Conservation (phyloP, 163 green algal species). For the Scenedesmus sp. region DNA sequence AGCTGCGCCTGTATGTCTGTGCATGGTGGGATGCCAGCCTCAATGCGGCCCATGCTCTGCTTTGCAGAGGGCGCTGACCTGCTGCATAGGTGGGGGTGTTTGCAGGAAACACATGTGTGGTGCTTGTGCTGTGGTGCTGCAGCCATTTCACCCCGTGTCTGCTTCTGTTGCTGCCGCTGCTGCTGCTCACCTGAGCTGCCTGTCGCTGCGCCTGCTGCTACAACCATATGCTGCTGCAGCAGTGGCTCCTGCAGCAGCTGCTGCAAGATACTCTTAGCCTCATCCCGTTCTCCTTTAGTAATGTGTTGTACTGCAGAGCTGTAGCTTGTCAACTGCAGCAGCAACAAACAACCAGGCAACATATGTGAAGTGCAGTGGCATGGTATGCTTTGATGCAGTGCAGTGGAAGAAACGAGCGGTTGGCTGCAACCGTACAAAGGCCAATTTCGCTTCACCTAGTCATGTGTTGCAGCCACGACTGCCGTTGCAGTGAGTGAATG, state of each 20-base stretch:
- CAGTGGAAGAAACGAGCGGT: too few species aligned
- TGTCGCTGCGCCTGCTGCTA: not conserved
- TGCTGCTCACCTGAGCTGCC: not conserved
- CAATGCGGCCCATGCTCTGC: too few species aligned
- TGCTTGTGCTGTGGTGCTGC: not conserved
- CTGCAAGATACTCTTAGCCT: not conserved
- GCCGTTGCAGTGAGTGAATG: too few species aligned
- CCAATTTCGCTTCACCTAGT: too few species aligned
- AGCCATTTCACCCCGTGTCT: not conserved
- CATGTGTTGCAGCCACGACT: too few species aligned
- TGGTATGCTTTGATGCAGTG: not conserved
- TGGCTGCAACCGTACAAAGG: too few species aligned
- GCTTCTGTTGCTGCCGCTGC: not conserved
- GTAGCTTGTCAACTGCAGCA: slow-evolving; percentile 29
- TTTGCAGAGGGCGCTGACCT: too few species aligned
- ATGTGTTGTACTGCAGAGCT: not conserved
- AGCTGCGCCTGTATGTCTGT: too few species aligned
- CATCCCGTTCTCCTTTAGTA: not conserved
- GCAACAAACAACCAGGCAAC: not conserved
- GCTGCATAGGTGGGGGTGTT: too few species aligned
- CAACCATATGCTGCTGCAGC: slow-evolving; percentile 16
- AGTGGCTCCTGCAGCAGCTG: slow-evolving; percentile 48
- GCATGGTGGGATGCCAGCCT: too few species aligned
- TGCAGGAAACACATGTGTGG: too few species aligned
- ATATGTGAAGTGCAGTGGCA: not conserved